Evolutionary conservation across 2,329 filamentous ascomycete species (phyloP), one percentile per base, ranked within the genome.

Genomic region (Exutisphaerella laricina): DNA sequence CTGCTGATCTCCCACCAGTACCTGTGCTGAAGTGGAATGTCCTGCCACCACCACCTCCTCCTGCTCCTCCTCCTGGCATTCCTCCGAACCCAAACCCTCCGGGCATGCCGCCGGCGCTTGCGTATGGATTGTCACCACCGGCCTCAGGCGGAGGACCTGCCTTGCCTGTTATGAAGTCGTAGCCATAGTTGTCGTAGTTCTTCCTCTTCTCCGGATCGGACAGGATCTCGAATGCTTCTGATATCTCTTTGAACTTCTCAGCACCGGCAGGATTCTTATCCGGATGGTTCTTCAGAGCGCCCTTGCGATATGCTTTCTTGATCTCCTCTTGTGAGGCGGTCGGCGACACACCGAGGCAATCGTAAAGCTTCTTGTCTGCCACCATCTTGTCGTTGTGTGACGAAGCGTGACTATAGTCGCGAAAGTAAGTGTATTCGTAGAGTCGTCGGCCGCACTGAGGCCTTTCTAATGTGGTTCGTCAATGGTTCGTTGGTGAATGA

Each of bases 171-270:
- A 98, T 77, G 70, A 90, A 95, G 59, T 97, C 92, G 49, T 97
- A 82, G 50, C 92, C 92, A 66, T 83, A 96, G 63, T 90, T 83
- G 65, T 98, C 92, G 65, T 98, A 98, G 30, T 83, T 82, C 67
- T 94, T 92, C 60, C 92, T 84, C 70, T 97, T 98, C 64, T 97
- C 89, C 47, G 90, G 89, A 60, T 98, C 92, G 49, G 88, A 94
- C 3, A 98, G 81, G 57, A 98, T 94, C 70, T 98, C 92, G 70
- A 97, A 98, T 49, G 92, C 92, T 63, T 90, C 84, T 54, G 88
- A 94, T 49, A 96, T 78, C 61, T 96, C 89, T 75, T 98, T 97
- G 82, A 98, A 98, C 69, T 90, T 96, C 65, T 97, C 92, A 48
- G 80, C 74, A 6, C 90, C 87, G 39, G 80, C 71, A 21, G 88